These are phyloP conservation scores for Kalanchoe fedtschenkoi DNA, from an alignment of 164 flowering plant genomes.

Conservation along the genomic window DNA sequence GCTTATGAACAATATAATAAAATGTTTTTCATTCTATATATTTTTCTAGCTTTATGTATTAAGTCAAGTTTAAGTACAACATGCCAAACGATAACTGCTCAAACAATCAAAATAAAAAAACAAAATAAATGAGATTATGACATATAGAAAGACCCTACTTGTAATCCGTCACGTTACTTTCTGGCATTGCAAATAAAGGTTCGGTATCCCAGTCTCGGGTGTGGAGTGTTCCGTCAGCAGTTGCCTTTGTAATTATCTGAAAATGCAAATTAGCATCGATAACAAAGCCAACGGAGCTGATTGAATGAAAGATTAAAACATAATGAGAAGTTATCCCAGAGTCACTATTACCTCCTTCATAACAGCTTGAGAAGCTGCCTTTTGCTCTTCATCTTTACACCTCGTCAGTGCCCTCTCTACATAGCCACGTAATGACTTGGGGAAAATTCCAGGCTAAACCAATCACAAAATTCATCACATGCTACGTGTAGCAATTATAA, in stretches of 20 bases:
- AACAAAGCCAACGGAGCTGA: not conserved
- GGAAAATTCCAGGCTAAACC: constrained; percentile 61
- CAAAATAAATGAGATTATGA: constrained; percentile 2
- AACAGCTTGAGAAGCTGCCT: constrained; percentile 55
- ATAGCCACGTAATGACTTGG: constrained; percentile 67
- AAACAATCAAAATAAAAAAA: not conserved
- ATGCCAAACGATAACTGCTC: not conserved
- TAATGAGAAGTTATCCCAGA: not conserved
- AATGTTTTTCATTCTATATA: not conserved
- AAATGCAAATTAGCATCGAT: constrained; percentile 7
- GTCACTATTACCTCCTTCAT: constrained; percentile 62
- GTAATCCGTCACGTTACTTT: constrained; percentile 17
- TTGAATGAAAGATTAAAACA: not conserved
- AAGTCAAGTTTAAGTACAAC: no score
- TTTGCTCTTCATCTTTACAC: constrained; percentile 73
- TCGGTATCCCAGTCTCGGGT: constrained; percentile 91
- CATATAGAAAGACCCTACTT: constrained; percentile 39
- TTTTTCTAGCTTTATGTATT: no score
- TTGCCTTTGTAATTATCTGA: constrained; percentile 76
- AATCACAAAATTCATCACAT: not conserved
- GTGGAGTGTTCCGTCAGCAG: constrained; percentile 67
- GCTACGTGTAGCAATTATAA: not conserved
- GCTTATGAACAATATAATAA: no score
- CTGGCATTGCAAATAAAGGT: constrained; percentile 70
- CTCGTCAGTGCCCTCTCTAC: constrained; percentile 92